phyloP scores from a whole-genome alignment of 176 grass and related monocot species.

The Oryza meyeriana region DNA sequence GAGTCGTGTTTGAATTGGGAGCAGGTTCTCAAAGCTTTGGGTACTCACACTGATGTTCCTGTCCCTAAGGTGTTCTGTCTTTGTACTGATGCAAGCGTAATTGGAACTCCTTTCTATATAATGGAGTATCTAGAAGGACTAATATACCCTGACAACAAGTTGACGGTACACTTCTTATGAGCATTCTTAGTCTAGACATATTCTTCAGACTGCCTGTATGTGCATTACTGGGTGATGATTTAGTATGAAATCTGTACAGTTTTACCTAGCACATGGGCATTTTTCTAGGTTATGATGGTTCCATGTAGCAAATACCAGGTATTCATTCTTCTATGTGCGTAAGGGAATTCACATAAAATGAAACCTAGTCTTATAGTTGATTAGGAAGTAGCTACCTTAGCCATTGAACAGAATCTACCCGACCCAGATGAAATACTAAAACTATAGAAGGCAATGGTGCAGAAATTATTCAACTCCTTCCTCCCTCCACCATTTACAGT shows the following conservation, averaged over 20 bases:
- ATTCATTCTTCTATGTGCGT: neutral
- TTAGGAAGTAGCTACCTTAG: neutral
- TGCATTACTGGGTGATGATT: neutral
- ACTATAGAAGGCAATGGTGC: neutral
- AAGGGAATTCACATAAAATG: neutral
- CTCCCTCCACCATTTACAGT: neutral
- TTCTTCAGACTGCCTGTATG: neutral
- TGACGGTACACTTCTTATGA: conserved; percentile 39
- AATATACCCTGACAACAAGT: conserved; percentile 61
- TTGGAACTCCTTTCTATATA: conserved; percentile 91
- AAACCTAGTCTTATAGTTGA: neutral
- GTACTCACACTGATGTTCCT: conserved; percentile 66
- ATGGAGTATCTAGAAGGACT: conserved; percentile 90
- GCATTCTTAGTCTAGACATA: neutral
- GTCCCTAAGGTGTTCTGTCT: conserved; percentile 90
- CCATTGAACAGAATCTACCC: neutral
- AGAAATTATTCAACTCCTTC: neutral
- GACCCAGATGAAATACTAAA: neutral
- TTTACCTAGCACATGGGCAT: neutral
- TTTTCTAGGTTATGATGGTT: neutral
- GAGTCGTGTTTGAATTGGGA: neutral
- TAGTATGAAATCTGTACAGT: neutral
- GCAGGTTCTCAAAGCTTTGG: conserved; percentile 89
- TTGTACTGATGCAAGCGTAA: conserved; percentile 75
- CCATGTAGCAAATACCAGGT: neutral